These are phyloP conservation scores for Xylaria nigripes DNA, from an alignment of 495 filamentous ascomycete genomes.

Conservation along the genomic window DNA sequence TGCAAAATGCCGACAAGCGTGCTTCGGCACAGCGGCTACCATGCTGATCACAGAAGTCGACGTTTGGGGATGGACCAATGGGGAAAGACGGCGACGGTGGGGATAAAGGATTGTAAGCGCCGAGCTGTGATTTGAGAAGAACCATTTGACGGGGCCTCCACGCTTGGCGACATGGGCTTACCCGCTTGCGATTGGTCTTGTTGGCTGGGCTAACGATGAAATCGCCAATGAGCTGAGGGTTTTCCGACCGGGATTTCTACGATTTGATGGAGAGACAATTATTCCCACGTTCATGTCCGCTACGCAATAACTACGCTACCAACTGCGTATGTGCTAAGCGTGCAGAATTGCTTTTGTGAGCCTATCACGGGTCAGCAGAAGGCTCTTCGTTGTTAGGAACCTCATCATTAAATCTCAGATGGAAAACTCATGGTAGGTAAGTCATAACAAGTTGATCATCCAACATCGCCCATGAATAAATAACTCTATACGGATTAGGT, in stretches of 20 bases:
- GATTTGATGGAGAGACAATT: no score
- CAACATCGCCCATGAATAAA: no score
- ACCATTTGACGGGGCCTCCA: conserved; percentile 3
- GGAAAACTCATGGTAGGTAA: no score
- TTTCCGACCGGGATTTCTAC: neutral
- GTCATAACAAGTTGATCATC: no score
- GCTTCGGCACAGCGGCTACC: conserved; percentile 20
- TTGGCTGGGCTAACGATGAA: neutral
- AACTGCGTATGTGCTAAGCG: no score
- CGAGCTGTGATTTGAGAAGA: conserved; percentile 17
- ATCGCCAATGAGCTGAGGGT: conserved; percentile 1
- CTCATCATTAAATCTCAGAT: no score
- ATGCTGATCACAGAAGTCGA: conserved; percentile 24
- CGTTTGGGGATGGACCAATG: conserved; percentile 24
- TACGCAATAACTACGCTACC: no score
- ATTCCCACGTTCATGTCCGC: no score
- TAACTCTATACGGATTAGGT: no score
- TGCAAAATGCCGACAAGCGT: conserved; percentile 17
- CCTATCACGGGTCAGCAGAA: no score
- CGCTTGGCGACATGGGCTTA: conserved; percentile 13
- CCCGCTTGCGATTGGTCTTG: conserved; percentile 18
- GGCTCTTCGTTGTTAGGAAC: no score
- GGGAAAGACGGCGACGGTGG: conserved; percentile 13
- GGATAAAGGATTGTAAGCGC: conserved; percentile 22
- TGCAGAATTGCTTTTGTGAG: no score